phyloP scores from a whole-genome alignment of 2,329 filamentous ascomycete species.

The Calonectria fujianensis region DNA sequence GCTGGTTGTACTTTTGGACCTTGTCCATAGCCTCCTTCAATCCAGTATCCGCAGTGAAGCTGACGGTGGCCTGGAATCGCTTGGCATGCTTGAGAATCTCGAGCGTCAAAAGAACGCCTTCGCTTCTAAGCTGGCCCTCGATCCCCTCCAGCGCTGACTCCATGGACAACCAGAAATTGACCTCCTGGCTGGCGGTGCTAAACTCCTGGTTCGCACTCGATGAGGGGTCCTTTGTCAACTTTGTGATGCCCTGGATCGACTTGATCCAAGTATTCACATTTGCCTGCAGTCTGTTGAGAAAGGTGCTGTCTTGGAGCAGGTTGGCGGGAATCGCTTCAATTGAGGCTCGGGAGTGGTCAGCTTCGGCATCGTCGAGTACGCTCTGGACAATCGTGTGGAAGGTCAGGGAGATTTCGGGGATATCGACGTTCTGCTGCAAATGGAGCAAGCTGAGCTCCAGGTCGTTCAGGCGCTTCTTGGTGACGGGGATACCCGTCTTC shows the following conservation, averaged over 20 bases:
- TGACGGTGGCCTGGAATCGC: constrained; percentile 97
- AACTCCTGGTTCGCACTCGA: constrained; percentile 73
- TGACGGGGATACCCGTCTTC: constrained; percentile 96
- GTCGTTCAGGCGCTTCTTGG: constrained; percentile 97
- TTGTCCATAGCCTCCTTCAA: constrained; percentile 96
- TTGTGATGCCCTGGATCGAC: constrained; percentile 96
- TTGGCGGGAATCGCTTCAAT: constrained; percentile 85
- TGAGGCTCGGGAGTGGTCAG: constrained; percentile 79
- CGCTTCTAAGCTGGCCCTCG: constrained; percentile 89
- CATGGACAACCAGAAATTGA: constrained; percentile 99
- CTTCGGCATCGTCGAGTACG: constrained; percentile 85
- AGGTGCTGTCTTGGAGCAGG: constrained; percentile 90
- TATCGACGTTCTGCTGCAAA: constrained; percentile 97
- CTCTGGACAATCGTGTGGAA: constrained; percentile 92
- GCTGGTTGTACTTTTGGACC: constrained; percentile 98
- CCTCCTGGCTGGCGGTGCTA: constrained; percentile 92
- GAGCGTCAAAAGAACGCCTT: constrained; percentile 92
- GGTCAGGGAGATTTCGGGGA: constrained; percentile 90
- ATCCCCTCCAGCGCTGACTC: constrained; percentile 95
- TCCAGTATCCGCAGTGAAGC: constrained; percentile 96
- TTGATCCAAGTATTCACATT: constrained; percentile 99
- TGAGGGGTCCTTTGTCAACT: constrained; percentile 89
- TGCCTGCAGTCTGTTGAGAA: constrained; percentile 94
- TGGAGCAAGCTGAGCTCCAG: constrained; percentile 92
- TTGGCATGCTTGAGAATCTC: constrained; percentile 98